A percentile compares a stretch with the other conserved stretches of the same genome.
Conservation (phyloP, 371 early-diverging fungal genomes). For the Lichtheimia corymbifera region DNA sequence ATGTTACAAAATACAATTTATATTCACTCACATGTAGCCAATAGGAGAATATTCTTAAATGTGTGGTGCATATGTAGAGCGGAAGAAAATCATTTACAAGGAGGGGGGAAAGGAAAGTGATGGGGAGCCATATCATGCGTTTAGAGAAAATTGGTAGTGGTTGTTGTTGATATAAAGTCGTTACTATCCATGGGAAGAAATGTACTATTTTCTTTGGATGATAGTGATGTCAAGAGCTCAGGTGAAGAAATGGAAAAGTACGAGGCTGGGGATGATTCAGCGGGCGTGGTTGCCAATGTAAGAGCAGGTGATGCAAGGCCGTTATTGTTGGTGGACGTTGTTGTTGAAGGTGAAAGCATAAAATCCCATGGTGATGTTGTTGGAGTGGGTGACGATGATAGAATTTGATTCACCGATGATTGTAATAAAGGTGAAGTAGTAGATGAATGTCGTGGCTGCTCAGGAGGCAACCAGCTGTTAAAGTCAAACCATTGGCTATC, state of each 20-base stretch:
- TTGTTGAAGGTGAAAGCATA: neutral
- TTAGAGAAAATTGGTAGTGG: no score
- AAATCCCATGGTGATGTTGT: neutral
- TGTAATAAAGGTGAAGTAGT: neutral
- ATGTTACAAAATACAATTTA: neutral
- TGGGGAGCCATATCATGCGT: no score
- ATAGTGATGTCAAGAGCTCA: no score
- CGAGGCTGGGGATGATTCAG: constrained; percentile 10
- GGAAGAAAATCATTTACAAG: no score
- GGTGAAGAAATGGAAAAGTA: constrained; percentile 4
- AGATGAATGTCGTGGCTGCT: constrained; percentile 5
- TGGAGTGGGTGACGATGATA: neutral
- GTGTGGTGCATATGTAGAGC: no score
- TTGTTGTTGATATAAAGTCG: no score
- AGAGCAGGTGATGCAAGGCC: constrained; percentile 7
- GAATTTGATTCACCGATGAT: neutral
- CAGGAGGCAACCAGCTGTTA: constrained; percentile 15
- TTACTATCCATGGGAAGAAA: no score
- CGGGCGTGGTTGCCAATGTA: constrained; percentile 14
- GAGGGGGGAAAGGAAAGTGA: no score
- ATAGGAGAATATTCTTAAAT: neutral
- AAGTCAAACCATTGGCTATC: constrained; percentile 10
- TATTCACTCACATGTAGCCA: neutral
- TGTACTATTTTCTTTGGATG: no score
- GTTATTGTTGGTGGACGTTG: neutral